Evolutionary conservation across 2,329 filamentous ascomycete species (phyloP).

Genomic region (Fusarium siculi): DNA sequence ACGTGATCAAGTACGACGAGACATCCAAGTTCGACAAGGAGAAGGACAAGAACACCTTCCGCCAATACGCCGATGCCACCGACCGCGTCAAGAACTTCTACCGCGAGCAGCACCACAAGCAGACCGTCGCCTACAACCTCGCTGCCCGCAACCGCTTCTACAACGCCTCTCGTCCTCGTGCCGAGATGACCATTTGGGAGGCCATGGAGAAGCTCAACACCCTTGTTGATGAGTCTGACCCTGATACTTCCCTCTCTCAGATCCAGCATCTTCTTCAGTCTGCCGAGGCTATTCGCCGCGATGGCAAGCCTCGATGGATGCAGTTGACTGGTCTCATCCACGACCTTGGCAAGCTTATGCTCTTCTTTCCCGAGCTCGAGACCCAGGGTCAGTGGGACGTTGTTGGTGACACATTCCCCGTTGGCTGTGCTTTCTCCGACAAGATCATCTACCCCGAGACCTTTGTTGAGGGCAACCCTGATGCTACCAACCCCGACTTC

Average conservation of each 20-base stretch:
- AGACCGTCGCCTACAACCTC: constrained; percentile 86
- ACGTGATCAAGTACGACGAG: constrained; percentile 61
- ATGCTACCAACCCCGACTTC: constrained; percentile 77
- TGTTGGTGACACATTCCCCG: constrained; percentile 86
- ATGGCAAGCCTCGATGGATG: constrained; percentile 86
- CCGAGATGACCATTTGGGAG: constrained; percentile 87
- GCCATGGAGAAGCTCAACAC: constrained; percentile 94
- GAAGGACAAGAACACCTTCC: constrained; percentile 84
- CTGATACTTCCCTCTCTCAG: constrained; percentile 86
- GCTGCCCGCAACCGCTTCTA: constrained; percentile 72
- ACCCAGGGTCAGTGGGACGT: constrained; percentile 94
- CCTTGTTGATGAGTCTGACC: constrained; percentile 90
- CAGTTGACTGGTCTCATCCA: constrained; percentile 81
- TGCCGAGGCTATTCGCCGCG: constrained; percentile 87
- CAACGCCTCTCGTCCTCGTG: constrained; percentile 67
- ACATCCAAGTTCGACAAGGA: constrained; percentile 75
- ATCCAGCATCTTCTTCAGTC: constrained; percentile 91
- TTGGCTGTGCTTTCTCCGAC: constrained; percentile 79
- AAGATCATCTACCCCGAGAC: constrained; percentile 84
- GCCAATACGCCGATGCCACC: constrained; percentile 85
- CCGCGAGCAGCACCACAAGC: constrained; percentile 75
- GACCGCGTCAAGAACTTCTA: constrained; percentile 91
- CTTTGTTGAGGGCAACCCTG: constrained; percentile 77
- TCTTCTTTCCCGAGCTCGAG: constrained; percentile 72
- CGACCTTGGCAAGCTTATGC: constrained; percentile 82